Evolutionary conservation across 1,139 yeast species (phyloP).

Genomic region (Hansenula lynferdii): DNA sequence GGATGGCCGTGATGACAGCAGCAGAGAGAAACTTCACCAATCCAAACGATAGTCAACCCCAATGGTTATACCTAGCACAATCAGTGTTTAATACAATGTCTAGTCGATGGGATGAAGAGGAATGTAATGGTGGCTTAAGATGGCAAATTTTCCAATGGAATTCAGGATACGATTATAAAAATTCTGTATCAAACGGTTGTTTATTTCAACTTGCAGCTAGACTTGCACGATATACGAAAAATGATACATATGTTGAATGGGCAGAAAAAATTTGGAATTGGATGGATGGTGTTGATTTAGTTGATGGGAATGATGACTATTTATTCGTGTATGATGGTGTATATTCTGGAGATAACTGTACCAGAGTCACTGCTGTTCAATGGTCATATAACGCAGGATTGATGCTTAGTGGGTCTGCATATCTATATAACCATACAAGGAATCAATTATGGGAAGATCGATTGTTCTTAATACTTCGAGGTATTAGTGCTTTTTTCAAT

Average conservation of each 20-base stretch:
- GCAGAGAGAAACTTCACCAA: conserved; percentile 83
- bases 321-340: conserved; percentile 76
- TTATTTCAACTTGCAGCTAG: conserved; percentile 83
- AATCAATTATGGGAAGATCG: conserved; percentile 63
- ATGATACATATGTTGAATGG: conserved; percentile 68
- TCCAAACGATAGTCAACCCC: conserved; percentile 50
- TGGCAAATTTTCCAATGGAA: conserved; percentile 98
- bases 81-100: conserved; percentile 88
- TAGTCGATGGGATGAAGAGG: conserved; percentile 69
- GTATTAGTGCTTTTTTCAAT: conserved; percentile 54
- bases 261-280: conserved; percentile 78
- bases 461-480: conserved; percentile 42
- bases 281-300: conserved; percentile 57
- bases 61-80: conserved; percentile 71
- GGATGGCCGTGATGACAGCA: conserved; percentile 83
- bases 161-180: conserved; percentile 86
- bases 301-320: conserved; percentile 39
- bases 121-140: conserved; percentile 83
- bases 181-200: conserved; percentile 85
- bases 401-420: conserved; percentile 74
- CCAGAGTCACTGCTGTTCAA: conserved; percentile 48
- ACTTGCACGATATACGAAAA: conserved; percentile 74
- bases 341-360: conserved; percentile 52
- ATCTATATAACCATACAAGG: conserved; percentile 64
- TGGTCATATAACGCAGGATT: conserved; percentile 91